Conservation (phyloP, 2,329 filamentous ascomycete species). For the Didymella pinodella region DNA sequence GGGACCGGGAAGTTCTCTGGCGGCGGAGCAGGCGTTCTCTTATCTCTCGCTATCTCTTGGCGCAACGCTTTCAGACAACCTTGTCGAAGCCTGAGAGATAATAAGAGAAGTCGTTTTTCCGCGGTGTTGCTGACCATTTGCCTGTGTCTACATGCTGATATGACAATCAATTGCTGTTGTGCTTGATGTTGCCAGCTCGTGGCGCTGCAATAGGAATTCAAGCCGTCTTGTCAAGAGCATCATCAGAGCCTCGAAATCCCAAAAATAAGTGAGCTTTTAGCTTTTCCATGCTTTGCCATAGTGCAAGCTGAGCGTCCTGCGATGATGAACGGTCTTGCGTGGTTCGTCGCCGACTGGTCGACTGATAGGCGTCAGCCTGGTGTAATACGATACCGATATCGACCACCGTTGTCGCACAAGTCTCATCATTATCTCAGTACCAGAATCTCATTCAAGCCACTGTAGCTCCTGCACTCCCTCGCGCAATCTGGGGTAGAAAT, state of each 20-base stretch:
- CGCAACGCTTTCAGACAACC: conserved; percentile 24
- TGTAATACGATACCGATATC: conserved; percentile 7
- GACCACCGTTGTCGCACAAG: conserved; percentile 3
- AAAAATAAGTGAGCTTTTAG: not conserved
- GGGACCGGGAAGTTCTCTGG: conserved; percentile 35
- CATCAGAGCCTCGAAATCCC: not conserved
- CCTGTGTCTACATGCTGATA: conserved; percentile 29
- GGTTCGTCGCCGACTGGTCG: not conserved
- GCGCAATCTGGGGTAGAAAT: conserved; percentile 13
- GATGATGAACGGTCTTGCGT: conserved; percentile 5
- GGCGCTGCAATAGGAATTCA: not conserved
- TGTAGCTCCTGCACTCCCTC: not conserved
- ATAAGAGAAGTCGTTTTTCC: conserved; percentile 42
- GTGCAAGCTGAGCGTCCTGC: conserved; percentile 11
- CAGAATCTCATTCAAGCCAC: not conserved
- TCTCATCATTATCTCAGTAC: conserved; percentile 3
- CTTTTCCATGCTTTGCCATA: not conserved
- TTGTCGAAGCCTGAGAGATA: conserved; percentile 44
- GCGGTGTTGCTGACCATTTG: conserved; percentile 40
- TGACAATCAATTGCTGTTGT: conserved; percentile 13
- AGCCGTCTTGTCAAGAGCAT: not conserved
- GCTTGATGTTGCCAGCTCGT: not conserved
- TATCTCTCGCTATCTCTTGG: conserved; percentile 44
- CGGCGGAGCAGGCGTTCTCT: conserved; percentile 41
- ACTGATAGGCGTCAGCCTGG: conserved; percentile 8